Base-by-base conservation (phyloP, 345 rosid genomes). In the Populus pruinosa region DNA sequence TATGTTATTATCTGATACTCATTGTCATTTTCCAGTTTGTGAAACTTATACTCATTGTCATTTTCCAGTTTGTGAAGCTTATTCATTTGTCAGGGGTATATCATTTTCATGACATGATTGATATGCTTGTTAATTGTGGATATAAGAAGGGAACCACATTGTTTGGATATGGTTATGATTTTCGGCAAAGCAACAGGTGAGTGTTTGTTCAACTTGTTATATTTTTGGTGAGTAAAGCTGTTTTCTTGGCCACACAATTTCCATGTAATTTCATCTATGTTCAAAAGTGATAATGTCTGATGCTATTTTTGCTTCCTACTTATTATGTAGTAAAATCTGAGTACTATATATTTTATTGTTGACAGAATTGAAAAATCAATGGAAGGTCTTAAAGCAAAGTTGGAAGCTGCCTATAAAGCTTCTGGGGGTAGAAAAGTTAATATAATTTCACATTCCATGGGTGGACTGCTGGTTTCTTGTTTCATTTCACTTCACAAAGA, bases 21-120 rank as follows among this genome's bases (percentile, higher is more conserved):
- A 44, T 62, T 29, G 77, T 80, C 25, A 8, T 78, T 27, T 78
- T 86, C 62, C 89, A 92, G 98, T 74, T 94, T 71, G 84, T 90
- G 65, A 92, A 91, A 86, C 79, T 87, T 73, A 17, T 83, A 25
- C 27, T 25, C 27, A 25, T 25, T 25, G 27, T 25, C 27, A 25
- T 25, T 25, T 78, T 86, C 62, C 89, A 92, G 98, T 74, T 94
- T 71, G 84, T 90, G 65, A 92, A 91, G 85, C 79, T 87, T 73
- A 17, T 83, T 27, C 93, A 83, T 81, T 47, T 94, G 83, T 85
- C 83, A 2, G 94, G 89, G 62, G 89, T 85, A n/a, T 94, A 91
- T 82, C 96, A 94, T 82, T 94, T 94, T 67, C 98, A 94, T 82
- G 94, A 92, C 79, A 90, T 94, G 94, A 94, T 94, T 77, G 87